phyloP scores from a whole-genome alignment of 2,329 filamentous ascomycete genomes.

The Cordyceps farinosa region DNA sequence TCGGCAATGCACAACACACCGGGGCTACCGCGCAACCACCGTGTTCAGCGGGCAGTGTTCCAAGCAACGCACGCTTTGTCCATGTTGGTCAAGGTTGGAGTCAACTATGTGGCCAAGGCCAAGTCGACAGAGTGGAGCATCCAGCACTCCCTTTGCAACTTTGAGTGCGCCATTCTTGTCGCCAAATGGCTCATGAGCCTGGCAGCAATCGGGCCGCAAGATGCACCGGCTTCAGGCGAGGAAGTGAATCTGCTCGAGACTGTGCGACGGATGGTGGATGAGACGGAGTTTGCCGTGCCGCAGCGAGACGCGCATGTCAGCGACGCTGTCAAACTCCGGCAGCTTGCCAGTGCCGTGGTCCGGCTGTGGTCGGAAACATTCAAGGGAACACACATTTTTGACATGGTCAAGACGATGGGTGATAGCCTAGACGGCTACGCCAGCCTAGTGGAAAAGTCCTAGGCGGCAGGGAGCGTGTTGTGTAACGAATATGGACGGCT shows the following conservation, averaged over 20 bases:
- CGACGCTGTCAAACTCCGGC: constrained; percentile 50
- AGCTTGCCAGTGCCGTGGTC: constrained; percentile 55
- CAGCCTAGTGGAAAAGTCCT: constrained; percentile 49
- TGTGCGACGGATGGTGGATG: constrained; percentile 56
- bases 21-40: constrained; percentile 54
- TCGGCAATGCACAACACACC: constrained; percentile 57
- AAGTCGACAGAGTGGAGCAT: constrained; percentile 62
- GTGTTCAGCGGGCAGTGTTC: constrained; percentile 60
- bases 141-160: constrained; percentile 58
- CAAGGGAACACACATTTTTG: constrained; percentile 59
- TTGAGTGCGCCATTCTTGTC: constrained; percentile 58
- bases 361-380: constrained; percentile 61
- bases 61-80: constrained; percentile 67
- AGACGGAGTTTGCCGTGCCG: constrained; percentile 60
- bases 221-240: constrained; percentile 48
- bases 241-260: constrained; percentile 54
- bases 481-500: not conserved
- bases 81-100: constrained; percentile 61
- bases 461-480: not conserved
- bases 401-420: constrained; percentile 57
- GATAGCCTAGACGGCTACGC: constrained; percentile 55
- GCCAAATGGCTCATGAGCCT: constrained; percentile 60
- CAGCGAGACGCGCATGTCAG: constrained; percentile 43
- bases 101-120: constrained; percentile 59
- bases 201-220: constrained; percentile 47